Base-by-base conservation (phyloP, 2,329 filamentous ascomycete genomes). In the Aspergillus sp. region DNA sequence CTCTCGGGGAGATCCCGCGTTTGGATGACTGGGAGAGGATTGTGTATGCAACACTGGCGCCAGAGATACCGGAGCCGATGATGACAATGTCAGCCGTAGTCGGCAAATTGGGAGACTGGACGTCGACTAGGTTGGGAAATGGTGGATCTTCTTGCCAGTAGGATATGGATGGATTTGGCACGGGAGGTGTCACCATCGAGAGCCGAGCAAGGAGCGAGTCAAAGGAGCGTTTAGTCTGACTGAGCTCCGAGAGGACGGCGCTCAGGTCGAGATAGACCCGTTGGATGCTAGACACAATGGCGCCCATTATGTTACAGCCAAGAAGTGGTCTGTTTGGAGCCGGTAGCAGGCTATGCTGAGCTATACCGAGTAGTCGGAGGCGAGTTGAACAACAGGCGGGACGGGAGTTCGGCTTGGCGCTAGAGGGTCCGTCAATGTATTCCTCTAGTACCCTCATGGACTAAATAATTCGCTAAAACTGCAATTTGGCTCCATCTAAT, bases 31-130 rank as follows among this genome's bases (percentile, higher is more conserved):
- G 40, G 5, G 50, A 50, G 9, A 65, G 58, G 7, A 66, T 45
- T 22, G 62, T 62, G 40, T 63, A 56, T 3, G 63, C 62, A 10
- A 62, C 60, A 50, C 63, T 65, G 3, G 59, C 60, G 11, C 58
- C 63, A 48, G 58, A 53, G 16, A 60, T 55, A 0, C 58, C 58
- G 1, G 58, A 60, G 5, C 58, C 58, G 16, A 60, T 59, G 17
- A 67, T 59, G 32, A 63, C 55, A 10, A 65, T 53, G 38, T 65
- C 63, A 1, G 60, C 53, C 17, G 54, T 47, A n/a, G 52, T 19
- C 13, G 63, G 59, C 20, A 66, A 49, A 8, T 45, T 22, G 11
- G 42, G 36, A 10, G 61, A 63, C 47, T 52, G 52, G 14, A 54
- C 48, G 22, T 60, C 44, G 16, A 62, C 62, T 26, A 65, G 51